A percentile compares a stretch with the other conserved stretches of the same genome.
Conservation (phyloP, 2,329 filamentous ascomycete genomes). For the Epichloe festucae region DNA sequence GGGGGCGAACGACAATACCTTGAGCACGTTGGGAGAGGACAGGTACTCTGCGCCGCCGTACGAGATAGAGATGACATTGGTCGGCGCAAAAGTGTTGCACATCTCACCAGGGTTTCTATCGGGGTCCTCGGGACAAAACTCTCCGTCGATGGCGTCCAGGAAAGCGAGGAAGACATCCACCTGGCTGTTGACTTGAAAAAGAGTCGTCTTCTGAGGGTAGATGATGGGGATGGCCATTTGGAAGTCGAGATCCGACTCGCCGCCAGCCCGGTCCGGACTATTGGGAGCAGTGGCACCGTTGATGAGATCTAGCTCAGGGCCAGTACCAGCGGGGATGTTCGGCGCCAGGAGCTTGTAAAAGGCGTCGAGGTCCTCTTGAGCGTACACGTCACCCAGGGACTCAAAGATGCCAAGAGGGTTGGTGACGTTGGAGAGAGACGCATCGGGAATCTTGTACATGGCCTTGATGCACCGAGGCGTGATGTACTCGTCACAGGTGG, state of each 20-base stretch:
- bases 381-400: slow-evolving; percentile 36
- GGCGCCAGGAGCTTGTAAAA: slow-evolving; percentile 33
- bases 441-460: slow-evolving; percentile 31
- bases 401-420: slow-evolving; percentile 42
- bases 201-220: slow-evolving; percentile 35
- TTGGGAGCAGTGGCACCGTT: slow-evolving; percentile 33
- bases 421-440: slow-evolving; percentile 17
- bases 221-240: slow-evolving; percentile 39
- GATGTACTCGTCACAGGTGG: slow-evolving; percentile 37
- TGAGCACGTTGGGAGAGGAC: slow-evolving; percentile 32
- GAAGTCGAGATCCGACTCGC: slow-evolving; percentile 42
- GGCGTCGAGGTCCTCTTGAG: slow-evolving; percentile 33
- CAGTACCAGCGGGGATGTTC: slow-evolving; percentile 26
- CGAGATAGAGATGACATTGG: slow-evolving; percentile 26
- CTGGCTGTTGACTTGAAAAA: slow-evolving; percentile 30
- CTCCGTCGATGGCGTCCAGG: slow-evolving; percentile 36
- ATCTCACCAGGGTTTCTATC: slow-evolving; percentile 27
- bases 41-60: slow-evolving; percentile 20
- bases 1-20: background rate
- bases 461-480: slow-evolving; percentile 42
- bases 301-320: slow-evolving; percentile 32
- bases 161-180: slow-evolving; percentile 29
- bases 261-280: slow-evolving; percentile 14
- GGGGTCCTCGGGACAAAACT: slow-evolving; percentile 37
- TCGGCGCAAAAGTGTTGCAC: slow-evolving; percentile 17